Evolutionary conservation across 768 basidiomycete species (phyloP).

Genomic region (Lactarius deliciosus): DNA sequence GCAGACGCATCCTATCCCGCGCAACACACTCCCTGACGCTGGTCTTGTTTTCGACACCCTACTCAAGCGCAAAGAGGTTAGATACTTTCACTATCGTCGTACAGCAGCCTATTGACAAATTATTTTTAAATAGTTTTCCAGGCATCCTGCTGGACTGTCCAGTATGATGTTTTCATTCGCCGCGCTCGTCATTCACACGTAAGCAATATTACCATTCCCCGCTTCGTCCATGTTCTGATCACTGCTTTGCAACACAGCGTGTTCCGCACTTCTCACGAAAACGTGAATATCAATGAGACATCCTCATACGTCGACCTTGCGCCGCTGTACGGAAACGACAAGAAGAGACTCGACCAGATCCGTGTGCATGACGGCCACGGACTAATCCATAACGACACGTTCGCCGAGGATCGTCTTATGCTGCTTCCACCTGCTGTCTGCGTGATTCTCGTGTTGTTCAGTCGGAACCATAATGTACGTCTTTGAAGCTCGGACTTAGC

Average conservation of each 20-base stretch:
- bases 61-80: constrained; percentile 66
- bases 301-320: constrained; percentile 85
- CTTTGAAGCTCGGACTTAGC: neutral
- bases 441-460: constrained; percentile 80
- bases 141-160: constrained; percentile 79
- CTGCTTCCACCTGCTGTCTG: constrained; percentile 78
- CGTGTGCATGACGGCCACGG: constrained; percentile 63
- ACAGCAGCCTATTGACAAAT: neutral
- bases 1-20: constrained; percentile 61
- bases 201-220: constrained; percentile 22
- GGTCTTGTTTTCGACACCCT: constrained; percentile 81
- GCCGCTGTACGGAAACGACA: constrained; percentile 77
- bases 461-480: constrained; percentile 83
- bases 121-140: constrained; percentile 50
- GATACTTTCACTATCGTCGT: neutral
- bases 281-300: constrained; percentile 75
- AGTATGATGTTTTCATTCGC: constrained; percentile 81
- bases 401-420: constrained; percentile 76
- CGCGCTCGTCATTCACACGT: constrained; percentile 79
- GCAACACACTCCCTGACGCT: constrained; percentile 71
- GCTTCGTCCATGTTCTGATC: neutral
- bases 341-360: constrained; percentile 57
- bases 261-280: constrained; percentile 75
- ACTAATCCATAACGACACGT: constrained; percentile 63
- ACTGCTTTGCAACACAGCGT: constrained; percentile 45